Conservation (phyloP, 306 rosid genomes). For the Phaseolus lunatus region DNA sequence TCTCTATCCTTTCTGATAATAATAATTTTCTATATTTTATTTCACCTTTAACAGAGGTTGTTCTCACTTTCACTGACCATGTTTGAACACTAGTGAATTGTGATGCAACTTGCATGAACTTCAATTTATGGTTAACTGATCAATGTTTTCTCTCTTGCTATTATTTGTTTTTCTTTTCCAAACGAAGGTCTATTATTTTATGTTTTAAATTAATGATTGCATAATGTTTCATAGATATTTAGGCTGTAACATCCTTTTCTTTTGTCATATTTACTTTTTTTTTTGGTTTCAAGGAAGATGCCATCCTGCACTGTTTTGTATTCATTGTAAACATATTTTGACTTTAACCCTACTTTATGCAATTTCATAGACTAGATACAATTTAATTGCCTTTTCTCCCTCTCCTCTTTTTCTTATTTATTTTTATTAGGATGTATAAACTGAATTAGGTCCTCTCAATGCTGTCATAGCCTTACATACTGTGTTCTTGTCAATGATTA, state of each 20-base stretch:
- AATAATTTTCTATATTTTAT: constrained; percentile 39
- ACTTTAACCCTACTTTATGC: neutral
- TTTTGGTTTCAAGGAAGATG: constrained; percentile 28
- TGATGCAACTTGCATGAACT: constrained; percentile 46
- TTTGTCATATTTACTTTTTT: constrained; percentile 32
- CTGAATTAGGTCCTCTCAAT: constrained; percentile 29
- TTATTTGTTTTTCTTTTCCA: constrained; percentile 5
- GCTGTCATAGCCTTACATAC: constrained; percentile 33
- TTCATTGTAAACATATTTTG: constrained; percentile 5
- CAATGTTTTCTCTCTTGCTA: constrained; percentile 1
- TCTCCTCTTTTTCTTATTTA: constrained; percentile 10
- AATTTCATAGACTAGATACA: constrained; percentile 10
- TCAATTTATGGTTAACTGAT: constrained; percentile 28
- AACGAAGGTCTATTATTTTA: neutral
- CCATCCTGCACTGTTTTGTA: neutral
- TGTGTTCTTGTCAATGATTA: constrained; percentile 22
- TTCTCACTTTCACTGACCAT: constrained; percentile 45
- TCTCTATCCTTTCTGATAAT: constrained; percentile 46
- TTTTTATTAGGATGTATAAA: neutral
- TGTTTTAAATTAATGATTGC: neutral
- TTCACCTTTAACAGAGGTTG: constrained; percentile 45
- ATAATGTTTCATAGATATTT: constrained; percentile 21
- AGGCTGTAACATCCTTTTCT: constrained; percentile 30
- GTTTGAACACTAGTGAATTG: constrained; percentile 33
- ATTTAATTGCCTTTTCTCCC: neutral